These are phyloP conservation scores for Luvunga scandens DNA, from an alignment of 345 rosid genomes.

Conservation along the genomic window DNA sequence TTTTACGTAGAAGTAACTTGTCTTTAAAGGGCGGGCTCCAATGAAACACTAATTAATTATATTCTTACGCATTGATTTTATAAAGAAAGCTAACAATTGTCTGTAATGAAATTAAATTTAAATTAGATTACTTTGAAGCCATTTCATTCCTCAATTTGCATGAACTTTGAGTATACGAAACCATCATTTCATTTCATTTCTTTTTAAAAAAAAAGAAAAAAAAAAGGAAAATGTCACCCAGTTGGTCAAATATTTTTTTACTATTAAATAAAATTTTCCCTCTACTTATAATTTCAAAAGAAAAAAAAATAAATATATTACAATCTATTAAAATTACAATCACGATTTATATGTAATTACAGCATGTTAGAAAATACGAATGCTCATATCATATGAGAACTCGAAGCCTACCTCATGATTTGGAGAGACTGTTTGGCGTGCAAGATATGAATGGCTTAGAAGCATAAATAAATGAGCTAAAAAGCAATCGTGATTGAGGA, in stretches of 20 bases:
- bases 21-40: background rate
- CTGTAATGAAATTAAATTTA: background rate
- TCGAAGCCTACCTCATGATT: background rate
- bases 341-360: background rate
- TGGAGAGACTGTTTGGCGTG: slow-evolving; percentile 4
- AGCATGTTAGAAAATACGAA: background rate
- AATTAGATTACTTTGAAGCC: background rate
- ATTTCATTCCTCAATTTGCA: background rate
- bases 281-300: no score
- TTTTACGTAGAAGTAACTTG: background rate
- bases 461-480: background rate
- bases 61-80: background rate
- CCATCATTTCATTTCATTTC: no score
- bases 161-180: background rate
- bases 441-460: background rate
- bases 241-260: no score
- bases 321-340: no score
- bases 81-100: background rate
- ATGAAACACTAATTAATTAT: background rate
- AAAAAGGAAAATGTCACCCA: no score
- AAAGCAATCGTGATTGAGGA: background rate
- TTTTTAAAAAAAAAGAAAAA: no score
- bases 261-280: no score
- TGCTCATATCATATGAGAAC: background rate
- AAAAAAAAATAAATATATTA: background rate